These are phyloP conservation scores for Ambrosia artemisiifolia DNA, from an alignment of 129 eudicot species.

Conservation along the genomic window DNA sequence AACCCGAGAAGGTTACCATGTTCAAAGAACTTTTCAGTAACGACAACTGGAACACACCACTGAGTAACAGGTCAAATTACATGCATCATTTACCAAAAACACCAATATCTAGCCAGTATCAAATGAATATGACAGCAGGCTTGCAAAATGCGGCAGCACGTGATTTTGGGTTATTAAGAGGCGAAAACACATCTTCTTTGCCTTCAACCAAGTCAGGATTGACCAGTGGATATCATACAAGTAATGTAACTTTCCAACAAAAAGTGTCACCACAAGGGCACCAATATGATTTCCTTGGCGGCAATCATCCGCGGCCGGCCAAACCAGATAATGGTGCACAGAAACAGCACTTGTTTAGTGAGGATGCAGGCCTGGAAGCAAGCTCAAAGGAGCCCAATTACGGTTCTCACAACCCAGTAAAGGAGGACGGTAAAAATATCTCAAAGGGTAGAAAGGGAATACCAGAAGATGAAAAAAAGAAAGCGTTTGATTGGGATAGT, in stretches of 20 bases:
- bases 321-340: constrained; percentile 7
- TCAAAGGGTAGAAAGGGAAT: constrained; percentile 52
- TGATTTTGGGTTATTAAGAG: constrained; percentile 23
- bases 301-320: constrained; percentile 7
- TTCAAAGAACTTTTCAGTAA: constrained; percentile 37
- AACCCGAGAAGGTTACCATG: constrained; percentile 27
- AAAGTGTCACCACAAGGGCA: constrained; percentile 18
- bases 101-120: constrained; percentile 19
- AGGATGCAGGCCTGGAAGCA: constrained; percentile 11
- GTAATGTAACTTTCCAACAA: constrained; percentile 23
- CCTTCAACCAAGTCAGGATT: constrained; percentile 7
- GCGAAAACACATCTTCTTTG: constrained; percentile 36
- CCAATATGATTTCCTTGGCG: constrained; percentile 15
- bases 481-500: constrained; percentile 78
- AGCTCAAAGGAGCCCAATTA: constrained; percentile 30
- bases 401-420: constrained; percentile 25
- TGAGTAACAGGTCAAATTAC: constrained; percentile 2
- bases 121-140: constrained; percentile 29
- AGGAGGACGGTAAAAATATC: constrained; percentile 9
- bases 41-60: constrained; percentile 9
- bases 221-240: constrained; percentile 24
- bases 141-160: constrained; percentile 17
- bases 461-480: constrained; percentile 46
- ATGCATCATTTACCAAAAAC: constrained; percentile 30
- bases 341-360: constrained; percentile 6